Conservation (phyloP, 257 asterid species). For the Paraleonurus japonicus region DNA sequence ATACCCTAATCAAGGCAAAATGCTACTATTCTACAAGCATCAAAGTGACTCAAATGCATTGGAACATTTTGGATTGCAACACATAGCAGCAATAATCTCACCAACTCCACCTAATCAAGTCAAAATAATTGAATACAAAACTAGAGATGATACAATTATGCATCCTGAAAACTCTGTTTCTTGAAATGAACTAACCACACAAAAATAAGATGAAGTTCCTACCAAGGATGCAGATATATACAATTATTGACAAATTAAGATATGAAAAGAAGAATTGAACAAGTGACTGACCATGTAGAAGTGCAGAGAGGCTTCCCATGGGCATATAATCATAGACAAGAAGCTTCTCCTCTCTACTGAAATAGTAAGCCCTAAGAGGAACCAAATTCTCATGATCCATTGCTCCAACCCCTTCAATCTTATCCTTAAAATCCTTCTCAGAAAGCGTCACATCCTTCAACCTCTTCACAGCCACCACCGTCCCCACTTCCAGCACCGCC, state of each 20-base stretch:
- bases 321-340: conserved; percentile 90
- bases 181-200: neutral
- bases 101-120: conserved; percentile 40
- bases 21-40: neutral
- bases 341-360: conserved; percentile 81
- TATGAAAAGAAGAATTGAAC: no score
- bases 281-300: conserved; percentile 81
- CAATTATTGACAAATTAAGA: no score
- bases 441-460: conserved; percentile 67
- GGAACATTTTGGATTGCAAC: conserved; percentile 19
- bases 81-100: conserved; percentile 19
- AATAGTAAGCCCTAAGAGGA: conserved; percentile 81
- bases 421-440: conserved; percentile 68
- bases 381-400: conserved; percentile 80
- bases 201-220: neutral
- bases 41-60: neutral
- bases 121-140: conserved; percentile 18
- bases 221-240: neutral
- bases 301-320: conserved; percentile 90
- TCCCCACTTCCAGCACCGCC: conserved; percentile 85
- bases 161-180: neutral
- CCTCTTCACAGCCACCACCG: conserved; percentile 81
- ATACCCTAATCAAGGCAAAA: neutral
- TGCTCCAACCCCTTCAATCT: conserved; percentile 65
- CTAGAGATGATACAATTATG: neutral